These are phyloP conservation scores for Syncephalastrum monosporum DNA, from an alignment of 371 early-diverging fungal genomes.

Conservation along the genomic window DNA sequence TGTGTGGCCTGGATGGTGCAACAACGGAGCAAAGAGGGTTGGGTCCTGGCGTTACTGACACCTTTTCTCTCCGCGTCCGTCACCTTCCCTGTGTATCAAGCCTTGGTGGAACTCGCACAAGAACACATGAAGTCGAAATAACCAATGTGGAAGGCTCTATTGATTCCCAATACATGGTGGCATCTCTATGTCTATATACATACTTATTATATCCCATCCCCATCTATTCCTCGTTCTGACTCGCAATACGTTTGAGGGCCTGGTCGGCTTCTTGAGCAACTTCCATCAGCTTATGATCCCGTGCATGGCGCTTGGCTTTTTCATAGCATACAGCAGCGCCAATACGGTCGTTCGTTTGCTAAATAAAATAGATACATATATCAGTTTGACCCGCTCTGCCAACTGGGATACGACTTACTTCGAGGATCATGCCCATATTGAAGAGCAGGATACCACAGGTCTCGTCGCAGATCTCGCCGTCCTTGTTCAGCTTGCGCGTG, in stretches of 20 bases:
- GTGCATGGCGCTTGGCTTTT: constrained; percentile 32
- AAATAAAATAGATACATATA: neutral
- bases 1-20: constrained; percentile 32
- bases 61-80: constrained; percentile 48
- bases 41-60: constrained; percentile 21
- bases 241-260: constrained; percentile 30
- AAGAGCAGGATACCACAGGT: constrained; percentile 57
- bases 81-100: constrained; percentile 48
- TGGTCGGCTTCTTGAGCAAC: constrained; percentile 37
- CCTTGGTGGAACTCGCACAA: constrained; percentile 8
- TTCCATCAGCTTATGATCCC: constrained; percentile 24
- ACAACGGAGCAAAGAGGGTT: neutral
- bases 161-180: too few relatives aligned
- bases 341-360: constrained; percentile 37
- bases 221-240: too few relatives aligned
- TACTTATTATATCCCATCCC: too few relatives aligned
- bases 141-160: too few relatives aligned
- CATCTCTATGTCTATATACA: too few relatives aligned
- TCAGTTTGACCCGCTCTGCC: neutral
- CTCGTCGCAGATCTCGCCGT: constrained; percentile 52
- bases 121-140: too few relatives aligned
- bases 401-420: constrained; percentile 39
- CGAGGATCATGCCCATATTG: constrained; percentile 64
- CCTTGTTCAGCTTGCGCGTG: constrained; percentile 39
- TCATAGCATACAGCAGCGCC: constrained; percentile 33